Base-by-base conservation (phyloP, 148 eudicot species). In the Diospyros kaki region DNA sequence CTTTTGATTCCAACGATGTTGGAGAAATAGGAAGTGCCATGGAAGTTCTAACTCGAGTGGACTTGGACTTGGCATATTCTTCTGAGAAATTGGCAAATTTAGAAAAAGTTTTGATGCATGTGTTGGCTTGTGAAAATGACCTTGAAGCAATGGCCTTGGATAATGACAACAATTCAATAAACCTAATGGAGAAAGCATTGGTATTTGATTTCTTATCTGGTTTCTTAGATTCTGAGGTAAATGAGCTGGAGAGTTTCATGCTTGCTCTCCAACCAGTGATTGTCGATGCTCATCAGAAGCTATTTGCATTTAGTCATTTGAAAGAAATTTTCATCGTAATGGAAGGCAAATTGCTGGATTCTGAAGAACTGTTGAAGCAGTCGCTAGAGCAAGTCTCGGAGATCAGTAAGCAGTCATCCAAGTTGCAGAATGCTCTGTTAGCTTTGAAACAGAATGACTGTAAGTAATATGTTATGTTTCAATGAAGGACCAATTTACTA, bases 31-130 rank as follows among this genome's bases (percentile, higher is more conserved):
- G 55, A 62, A 73, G 56, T 74, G 73, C 74, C 38, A 76, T 78
- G 84, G 85, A 89, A 78, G 66, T 80, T 66, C 76, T 89, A 67
- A 80, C 84, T 58, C 72, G 77, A 77, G 84, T 90, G 60, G 90
- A 91, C 58, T 79, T 83, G 67, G 93, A 85, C 73, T 78, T 93
- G 76, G 89, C 90, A 52, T 85, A 84, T 79, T 77, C 88, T 68
- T 90, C 93, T 14, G 92, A 91, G 79, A 95, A 93, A 82, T 71
- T 95, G 68, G 81, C 65, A 58, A 88, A 93, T 83, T 81, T 95
- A 80, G 97, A 92, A 45, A 83, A 85, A 68, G 88, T 84, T 56
- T 80, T 87, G 78, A 75, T 86, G 44, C 84, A 83, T 53, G 77
- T 89, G 54, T 82, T 89, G 72, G 77, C 86, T 18, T 84, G 87